Evolutionary conservation across 2,329 filamentous ascomycete genomes (phyloP), one percentile per base, ranked within the genome.

Genomic region (Fonsecaea pedrosoi): DNA sequence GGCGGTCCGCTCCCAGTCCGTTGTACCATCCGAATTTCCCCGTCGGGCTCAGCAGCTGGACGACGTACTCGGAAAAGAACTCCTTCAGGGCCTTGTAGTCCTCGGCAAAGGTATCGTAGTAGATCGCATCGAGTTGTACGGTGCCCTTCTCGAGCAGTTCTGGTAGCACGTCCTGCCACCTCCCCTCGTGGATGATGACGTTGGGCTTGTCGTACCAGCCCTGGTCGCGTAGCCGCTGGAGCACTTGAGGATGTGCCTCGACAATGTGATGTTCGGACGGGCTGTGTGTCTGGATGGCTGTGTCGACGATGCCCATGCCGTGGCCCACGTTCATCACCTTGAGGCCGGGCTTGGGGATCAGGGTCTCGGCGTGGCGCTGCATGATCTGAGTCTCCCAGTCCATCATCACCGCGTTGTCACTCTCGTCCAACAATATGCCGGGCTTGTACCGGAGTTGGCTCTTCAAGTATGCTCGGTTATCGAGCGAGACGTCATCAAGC

Each of bases 251-350:
- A 42, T 61, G 59, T 3, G 59, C 59, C 10, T 61, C 59, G 18
- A 61, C 45, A 18, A 61, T 61, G 34, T 61, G 59, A 34, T 61
- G 59, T 34, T 61, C 59, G 18, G 45, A 32, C 5, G 59, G 59
- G 4, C 32, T 15, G 35, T 61, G 59, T 4, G 59, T 61, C 32
- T 61, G 59, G 32, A 61, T 61, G 6, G 59, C 59, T 18, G 59
- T 61, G 59, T 61, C 59, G 48, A 61, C 59, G 10, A 61, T 40
- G 32, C 59, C 59, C 59, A 61, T 61, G 8, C 59, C 59, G 13
- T 61, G 59, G 25, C 59, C 59, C n/a, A 61, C 48, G 48, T 61
- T 61, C 59, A 61, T 61, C 34, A 61, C 59, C n/a, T 53, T 54
- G n/a, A 61, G 59, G 18, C 45, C 45, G 18, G 45, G 6, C 13